Percentiles rank a stretch among this genome's conserved stretches.
These are phyloP conservation scores for Nothopassalora personata DNA, from an alignment of 2,329 filamentous ascomycete genomes.

Conservation along the genomic window DNA sequence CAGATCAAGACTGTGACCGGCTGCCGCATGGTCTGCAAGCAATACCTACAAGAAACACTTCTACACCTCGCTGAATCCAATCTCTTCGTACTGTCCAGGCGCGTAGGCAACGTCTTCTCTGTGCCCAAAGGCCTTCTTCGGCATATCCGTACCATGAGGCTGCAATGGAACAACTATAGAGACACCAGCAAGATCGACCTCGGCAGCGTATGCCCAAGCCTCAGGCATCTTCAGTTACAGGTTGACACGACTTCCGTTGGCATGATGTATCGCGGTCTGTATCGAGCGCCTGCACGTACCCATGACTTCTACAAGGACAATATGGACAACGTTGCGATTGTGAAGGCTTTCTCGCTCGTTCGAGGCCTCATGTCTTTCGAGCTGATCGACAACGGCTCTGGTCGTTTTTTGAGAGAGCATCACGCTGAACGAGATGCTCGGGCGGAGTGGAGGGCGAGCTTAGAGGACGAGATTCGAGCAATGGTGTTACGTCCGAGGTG, in stretches of 20 bases:
- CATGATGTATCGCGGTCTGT: background rate
- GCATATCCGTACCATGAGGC: background rate
- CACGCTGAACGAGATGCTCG: background rate
- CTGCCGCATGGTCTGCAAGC: background rate
- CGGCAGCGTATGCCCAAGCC: background rate
- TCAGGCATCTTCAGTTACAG: background rate
- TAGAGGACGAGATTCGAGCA: background rate
- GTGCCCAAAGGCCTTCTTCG: background rate
- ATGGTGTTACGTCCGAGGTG: background rate
- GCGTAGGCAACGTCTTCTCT: background rate
- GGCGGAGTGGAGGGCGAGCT: background rate
- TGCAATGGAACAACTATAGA: background rate
- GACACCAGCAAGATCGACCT: background rate
- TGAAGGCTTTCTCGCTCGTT: background rate
- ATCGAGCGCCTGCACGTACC: background rate
- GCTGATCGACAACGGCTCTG: background rate
- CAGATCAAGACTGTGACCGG: background rate
- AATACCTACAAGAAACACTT: background rate
- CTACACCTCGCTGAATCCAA: slow-evolving; percentile 2
- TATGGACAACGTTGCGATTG: background rate
- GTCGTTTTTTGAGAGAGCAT: background rate
- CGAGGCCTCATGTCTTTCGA: background rate
- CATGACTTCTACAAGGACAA: background rate
- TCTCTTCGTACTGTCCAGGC: background rate
- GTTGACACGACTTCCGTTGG: background rate